A percentile compares a stretch with the other conserved stretches of the same genome.
Conservation (phyloP, 129 eudicot species). For the Sambucus nigra region DNA sequence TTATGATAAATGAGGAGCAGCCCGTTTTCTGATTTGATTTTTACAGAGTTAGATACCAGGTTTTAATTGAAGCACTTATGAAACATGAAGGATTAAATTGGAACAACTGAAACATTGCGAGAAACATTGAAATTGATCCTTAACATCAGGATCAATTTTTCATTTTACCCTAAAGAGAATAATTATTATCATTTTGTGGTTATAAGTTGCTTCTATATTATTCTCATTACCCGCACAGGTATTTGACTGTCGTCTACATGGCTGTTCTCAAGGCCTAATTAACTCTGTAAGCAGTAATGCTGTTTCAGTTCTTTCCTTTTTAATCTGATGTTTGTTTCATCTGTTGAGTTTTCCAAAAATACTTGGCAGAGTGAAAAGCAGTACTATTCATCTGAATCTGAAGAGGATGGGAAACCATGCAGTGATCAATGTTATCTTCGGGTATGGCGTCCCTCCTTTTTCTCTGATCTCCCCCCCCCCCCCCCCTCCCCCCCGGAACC, state of each 20-base stretch:
- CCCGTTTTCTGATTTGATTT: too few species aligned
- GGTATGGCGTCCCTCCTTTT: slow-evolving; percentile 32
- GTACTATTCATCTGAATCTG: slow-evolving; percentile 40
- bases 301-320: slow-evolving; percentile 6
- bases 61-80: too few species aligned
- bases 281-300: slow-evolving; percentile 46
- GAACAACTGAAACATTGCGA: too few species aligned
- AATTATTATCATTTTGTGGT: slow-evolving; percentile 4
- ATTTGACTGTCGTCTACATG: slow-evolving; percentile 93
- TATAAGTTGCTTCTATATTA: background rate
- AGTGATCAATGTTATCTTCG: slow-evolving; percentile 67
- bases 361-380: slow-evolving; percentile 64
- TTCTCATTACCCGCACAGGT: slow-evolving; percentile 40
- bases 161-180: background rate
- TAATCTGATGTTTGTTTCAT: background rate
- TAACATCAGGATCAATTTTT: too few species aligned
- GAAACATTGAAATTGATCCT: too few species aligned
- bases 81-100: too few species aligned
- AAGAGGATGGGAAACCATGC: slow-evolving; percentile 68
- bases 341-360: background rate
- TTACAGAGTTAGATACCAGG: too few species aligned
- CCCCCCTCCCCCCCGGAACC: too few species aligned
- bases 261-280: slow-evolving; percentile 67
- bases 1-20: too few species aligned
- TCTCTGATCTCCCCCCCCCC: background rate